Base-by-base conservation (phyloP, 2,329 filamentous ascomycete species). In the Dactylonectria estremocensis region DNA sequence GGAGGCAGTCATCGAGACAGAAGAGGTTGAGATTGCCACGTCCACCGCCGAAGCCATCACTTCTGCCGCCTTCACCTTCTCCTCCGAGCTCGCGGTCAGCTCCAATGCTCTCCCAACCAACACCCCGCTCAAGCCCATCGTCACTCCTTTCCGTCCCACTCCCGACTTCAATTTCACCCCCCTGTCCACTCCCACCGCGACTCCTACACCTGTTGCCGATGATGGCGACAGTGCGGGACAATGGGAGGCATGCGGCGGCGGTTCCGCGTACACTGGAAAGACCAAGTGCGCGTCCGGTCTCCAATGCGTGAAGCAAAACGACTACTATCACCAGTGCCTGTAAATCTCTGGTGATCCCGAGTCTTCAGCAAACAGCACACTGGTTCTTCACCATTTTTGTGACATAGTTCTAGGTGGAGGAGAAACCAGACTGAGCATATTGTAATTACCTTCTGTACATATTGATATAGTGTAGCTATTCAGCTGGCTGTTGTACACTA, bases 261-360 rank as follows among this genome's bases (percentile, higher is more conserved):
- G 46, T 8, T 24, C 20, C 14, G 11, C 7, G 37, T 24, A 7
- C 68, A 58, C 61, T 73, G 70, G 66, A 67, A 33, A 69, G 2
- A 74, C 64, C 11, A 62, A 68, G 7, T 77, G 75, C 50, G 68
- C 54, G 18, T 61, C 66, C 6, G 75, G 75, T 3, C 64, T 67
- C 10, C 64, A 53, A 13, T 76, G 74, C 43, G 53, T 63, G 18
- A 58, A 67, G 50, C 66, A 68, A 60, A 76, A 73, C 37, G 69
- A 76, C 14, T 76, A 64, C 67, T 77, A 77, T 64, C 69, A 65
- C 5, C 73, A 77, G 68, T 77, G 75, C 52, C 14, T 73, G 11
- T 68, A 53, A 18, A 20, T 20, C 13, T 31, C 22, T 13, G 6
- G 16, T 31, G 6, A 49, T 24, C 2, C 14, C 4, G 40, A 43